Percentiles rank a stretch among this genome's conserved stretches.
Conservation (phyloP, 2,329 filamentous ascomycete species). For the Didymellaceae sp. region DNA sequence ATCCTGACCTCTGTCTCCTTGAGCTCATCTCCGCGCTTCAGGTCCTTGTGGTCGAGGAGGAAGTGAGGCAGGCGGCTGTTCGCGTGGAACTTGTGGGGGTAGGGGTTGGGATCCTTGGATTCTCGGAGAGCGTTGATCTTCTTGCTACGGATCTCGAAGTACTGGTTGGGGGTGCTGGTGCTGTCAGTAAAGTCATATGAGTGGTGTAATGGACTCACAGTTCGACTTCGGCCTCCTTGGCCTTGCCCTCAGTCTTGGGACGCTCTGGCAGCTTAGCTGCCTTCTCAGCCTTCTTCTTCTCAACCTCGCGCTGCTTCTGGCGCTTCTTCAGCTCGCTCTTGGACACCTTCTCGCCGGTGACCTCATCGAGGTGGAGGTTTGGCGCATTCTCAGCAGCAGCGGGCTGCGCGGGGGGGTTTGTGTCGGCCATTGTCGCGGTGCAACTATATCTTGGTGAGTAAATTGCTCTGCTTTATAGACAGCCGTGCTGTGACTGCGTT, state of each 20-base stretch:
- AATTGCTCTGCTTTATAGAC: neutral
- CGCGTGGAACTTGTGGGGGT: slow-evolving; percentile 93
- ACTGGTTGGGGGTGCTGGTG: slow-evolving; percentile 64
- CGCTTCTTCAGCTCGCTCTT: slow-evolving; percentile 81
- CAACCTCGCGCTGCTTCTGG: slow-evolving; percentile 88
- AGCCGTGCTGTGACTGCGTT: neutral
- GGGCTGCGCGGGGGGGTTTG: slow-evolving; percentile 35
- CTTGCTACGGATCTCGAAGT: slow-evolving; percentile 91
- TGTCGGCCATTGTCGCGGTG: slow-evolving; percentile 40
- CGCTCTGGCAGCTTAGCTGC: slow-evolving; percentile 70
- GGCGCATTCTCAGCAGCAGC: slow-evolving; percentile 39
- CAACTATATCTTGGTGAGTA: slow-evolving; percentile 27
- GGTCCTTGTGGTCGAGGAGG: slow-evolving; percentile 74
- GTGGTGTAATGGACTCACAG: slow-evolving; percentile 70
- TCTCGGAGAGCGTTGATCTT: slow-evolving; percentile 77
- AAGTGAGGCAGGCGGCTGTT: slow-evolving; percentile 84
- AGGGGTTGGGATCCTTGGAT: slow-evolving; percentile 75
- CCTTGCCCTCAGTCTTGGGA: slow-evolving; percentile 60
- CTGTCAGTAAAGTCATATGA: slow-evolving; percentile 12
- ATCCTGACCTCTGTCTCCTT: slow-evolving; percentile 78
- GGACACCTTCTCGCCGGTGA: slow-evolving; percentile 81
- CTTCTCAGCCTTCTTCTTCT: slow-evolving; percentile 87
- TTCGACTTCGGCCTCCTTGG: slow-evolving; percentile 68
- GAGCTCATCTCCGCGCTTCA: slow-evolving; percentile 87
- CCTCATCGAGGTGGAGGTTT: slow-evolving; percentile 86